phyloP scores from a whole-genome alignment of 805 yeast genomes.

The Ogataea trehalophila region DNA sequence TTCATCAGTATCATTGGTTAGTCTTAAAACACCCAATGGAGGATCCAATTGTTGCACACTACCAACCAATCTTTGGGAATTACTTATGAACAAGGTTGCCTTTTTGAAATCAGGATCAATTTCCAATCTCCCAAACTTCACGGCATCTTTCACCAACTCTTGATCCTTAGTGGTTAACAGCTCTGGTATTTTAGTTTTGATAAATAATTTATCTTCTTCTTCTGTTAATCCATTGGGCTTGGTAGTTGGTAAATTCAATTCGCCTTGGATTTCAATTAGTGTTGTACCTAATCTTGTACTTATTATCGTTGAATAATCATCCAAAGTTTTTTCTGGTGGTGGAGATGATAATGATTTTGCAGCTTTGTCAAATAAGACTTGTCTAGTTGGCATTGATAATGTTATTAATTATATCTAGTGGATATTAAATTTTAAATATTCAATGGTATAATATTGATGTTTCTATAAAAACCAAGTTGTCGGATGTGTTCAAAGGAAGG shows the following conservation, averaged over 20 bases:
- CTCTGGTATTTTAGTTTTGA: conserved; percentile 23
- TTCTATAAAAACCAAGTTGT: too few species aligned
- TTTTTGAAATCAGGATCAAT: conserved; percentile 39
- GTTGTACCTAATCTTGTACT: conserved; percentile 56
- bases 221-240: conserved; percentile 30
- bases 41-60: conserved; percentile 50
- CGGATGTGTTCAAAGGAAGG: too few species aligned
- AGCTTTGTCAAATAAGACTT: conserved; percentile 15
- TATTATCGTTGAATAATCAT: conserved; percentile 25
- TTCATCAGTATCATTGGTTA: too few species aligned
- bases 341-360: conserved; percentile 5
- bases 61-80: conserved; percentile 67
- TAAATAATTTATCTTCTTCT: conserved; percentile 33
- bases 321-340: neutral
- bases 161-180: conserved; percentile 3
- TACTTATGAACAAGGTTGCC: conserved; percentile 61
- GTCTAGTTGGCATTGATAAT: conserved; percentile 22
- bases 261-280: conserved; percentile 71
- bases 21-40: conserved; percentile 58
- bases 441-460: too few species aligned
- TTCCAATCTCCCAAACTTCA: conserved; percentile 46
- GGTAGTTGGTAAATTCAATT: conserved; percentile 44
- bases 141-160: conserved; percentile 32
- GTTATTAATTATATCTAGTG: neutral
- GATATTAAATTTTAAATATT: too few species aligned